Evolutionary conservation across 352 stramenopile genomes (phyloP), one percentile per base, ranked within the genome.

Genomic region (Blastocystis sp.): DNA sequence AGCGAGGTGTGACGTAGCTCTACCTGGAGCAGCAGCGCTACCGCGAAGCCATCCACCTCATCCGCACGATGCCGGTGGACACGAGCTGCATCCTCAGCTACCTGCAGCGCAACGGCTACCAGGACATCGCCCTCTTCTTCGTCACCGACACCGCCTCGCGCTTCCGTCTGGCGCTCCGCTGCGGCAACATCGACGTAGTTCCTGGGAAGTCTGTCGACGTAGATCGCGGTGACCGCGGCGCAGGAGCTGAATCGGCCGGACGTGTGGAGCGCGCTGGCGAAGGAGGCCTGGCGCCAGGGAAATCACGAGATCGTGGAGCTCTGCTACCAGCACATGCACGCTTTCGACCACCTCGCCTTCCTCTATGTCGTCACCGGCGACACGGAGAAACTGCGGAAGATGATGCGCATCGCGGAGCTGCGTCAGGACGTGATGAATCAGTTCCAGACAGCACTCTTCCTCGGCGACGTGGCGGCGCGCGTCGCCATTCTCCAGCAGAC

Each of bases 301-400:
- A 99, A 99, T 88, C 95, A 98, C 85, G 92, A 98, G 89, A 94
- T 99, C 86, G 96, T 98, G 38, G 96, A 99, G 89, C 98, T 98
- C 95, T 94, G 94, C 36, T 99, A 99, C 87, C 96, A 99, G 91
- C 92, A 95, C 56, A 98, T 95, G 38, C 98, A 98, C 88, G 96
- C 98, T 90, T 98, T 98, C 88, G 96, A 99, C 87, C 93, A 94
- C 18, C 90, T 99, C 14, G 97, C 93, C 69, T 99, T 99, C 89
- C 89, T 99, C 36, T 99, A 99, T 90, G 90, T 98, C 18, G 93
- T 99, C 53, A 98, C 96, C 63, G 96, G 65, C 76, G 97, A 98
- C 89, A 95, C 91, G 53, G 95, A 98, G 81, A 98, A 99, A 90
- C 91, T 99, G 16, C 92, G 93, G 86, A 98, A 98, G 90, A 99